Evolutionary conservation across 495 filamentous ascomycete species (phyloP), one percentile per base, ranked within the genome.

Genomic region (Aspergillus cavernicola): DNA sequence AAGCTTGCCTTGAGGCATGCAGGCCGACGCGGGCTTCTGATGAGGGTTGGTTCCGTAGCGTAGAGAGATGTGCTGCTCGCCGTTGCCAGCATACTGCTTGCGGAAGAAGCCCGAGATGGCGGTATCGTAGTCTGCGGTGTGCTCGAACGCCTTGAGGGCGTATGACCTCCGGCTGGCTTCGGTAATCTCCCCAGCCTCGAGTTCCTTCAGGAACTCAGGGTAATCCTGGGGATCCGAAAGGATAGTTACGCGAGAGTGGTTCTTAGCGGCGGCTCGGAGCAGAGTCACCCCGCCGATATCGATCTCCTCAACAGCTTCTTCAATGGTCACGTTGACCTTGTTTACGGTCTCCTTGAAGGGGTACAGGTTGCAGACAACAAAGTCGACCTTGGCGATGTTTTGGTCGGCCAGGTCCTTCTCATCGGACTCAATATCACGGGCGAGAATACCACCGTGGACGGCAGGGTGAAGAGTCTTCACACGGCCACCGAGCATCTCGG

Each of bases 221-320:
- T 98, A 98, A 74, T 98, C 92, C 19, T 78, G 75, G 31, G 93
- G 92, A 71, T 97, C 92, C 49, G 87, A 95, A 53, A 98, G 84
- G 65, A 97, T 93, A 54, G 91, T 95, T 16, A 98, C 95, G 41
- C 93, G 86, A 48, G 83, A 69, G 74, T 97, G 95, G 77, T 97
- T 97, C 83, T 98, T 98, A 55, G 95, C 93, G 28, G 93, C 93
- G 20, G 93, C 93, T 56, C 93, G 85, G 63, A 98, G 88, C 57
- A 98, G 83, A 19, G 93, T 97, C 39, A 98, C 93, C 62, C 93
- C 93, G 53, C 92, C 92, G 64, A 98, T 95, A 76, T 98, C 93
- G 55, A 98, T 91, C 76, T 97, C 93, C 73, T 98, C 93, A 18
- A 98, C 92, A 41, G 93, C 93, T 71, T 98, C 93, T 19, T 87